These are phyloP conservation scores for Talaromyces ruber DNA, from an alignment of 495 filamentous ascomycete species.

Conservation along the genomic window DNA sequence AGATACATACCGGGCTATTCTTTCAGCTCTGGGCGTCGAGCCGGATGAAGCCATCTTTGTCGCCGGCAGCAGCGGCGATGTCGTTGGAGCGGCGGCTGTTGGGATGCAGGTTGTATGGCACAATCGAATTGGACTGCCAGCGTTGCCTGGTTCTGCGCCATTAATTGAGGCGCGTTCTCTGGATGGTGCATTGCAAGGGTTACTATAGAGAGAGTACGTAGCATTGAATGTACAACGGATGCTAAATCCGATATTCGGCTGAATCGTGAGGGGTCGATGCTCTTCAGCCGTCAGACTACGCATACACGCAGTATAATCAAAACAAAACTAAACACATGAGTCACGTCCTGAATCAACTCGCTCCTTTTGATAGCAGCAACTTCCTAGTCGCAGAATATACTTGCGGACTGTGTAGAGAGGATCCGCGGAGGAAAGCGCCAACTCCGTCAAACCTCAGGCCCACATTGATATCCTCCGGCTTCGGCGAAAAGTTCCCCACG, in stretches of 20 bases:
- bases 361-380: too few species aligned
- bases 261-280: background rate
- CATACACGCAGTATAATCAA: too few species aligned
- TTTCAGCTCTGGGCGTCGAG: conserved; percentile 11
- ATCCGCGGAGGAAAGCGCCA: background rate
- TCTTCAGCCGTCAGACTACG: too few species aligned
- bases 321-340: background rate
- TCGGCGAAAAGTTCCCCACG: background rate
- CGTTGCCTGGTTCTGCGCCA: conserved; percentile 9
- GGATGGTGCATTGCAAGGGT: background rate
- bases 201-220: background rate
- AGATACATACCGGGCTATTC: conserved; percentile 17
- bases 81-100: conserved; percentile 18
- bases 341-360: background rate
- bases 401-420: background rate
- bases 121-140: conserved; percentile 17
- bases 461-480: background rate
- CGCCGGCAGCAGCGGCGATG: conserved; percentile 25
- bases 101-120: conserved; percentile 30
- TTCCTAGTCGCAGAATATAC: too few species aligned
- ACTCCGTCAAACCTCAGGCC: background rate
- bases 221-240: background rate
- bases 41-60: conserved; percentile 21
- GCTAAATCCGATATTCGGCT: background rate
- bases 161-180: conserved; percentile 6